Base-by-base conservation (phyloP, 129 eudicot genomes). In the Logfia minima region DNA sequence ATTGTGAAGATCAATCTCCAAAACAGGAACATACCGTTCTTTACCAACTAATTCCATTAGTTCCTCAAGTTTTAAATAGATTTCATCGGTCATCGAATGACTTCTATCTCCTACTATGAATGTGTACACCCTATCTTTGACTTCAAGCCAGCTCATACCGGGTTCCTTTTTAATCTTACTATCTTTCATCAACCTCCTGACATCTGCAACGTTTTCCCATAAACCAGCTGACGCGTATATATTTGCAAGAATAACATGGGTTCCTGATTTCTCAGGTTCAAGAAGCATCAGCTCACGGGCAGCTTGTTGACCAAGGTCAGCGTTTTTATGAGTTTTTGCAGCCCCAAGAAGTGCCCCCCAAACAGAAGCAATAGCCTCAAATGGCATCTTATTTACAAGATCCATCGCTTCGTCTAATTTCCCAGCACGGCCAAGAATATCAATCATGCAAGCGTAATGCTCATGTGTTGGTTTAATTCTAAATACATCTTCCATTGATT, bases 331-430 rank as follows among this genome's bases (percentile, higher is more conserved):
- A 63, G 83, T 87, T 77, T 78, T 91, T 6, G 96, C 92, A 76
- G 98, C 98, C 59, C 92, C 98, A 59, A 94, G 96, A 83, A 94
- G 88, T 43, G 96, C 89, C 13, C 98, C 98, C 97, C 96, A 94
- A 37, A 91, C 85, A 1, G 97, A 75, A 24, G 80, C 92, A 80
- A 89, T 87, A 41, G 96, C 87, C 79, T 91, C 92, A 71, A 87
- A 89, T 10, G 98, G 98, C 98, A 94, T 94, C 19, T 29, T 84
- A 62, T 82, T 82, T 16, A 91, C 85, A 21, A 94, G 89, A 17
- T 86, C 88, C 86, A 79, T 71, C 1, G 97, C 98, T 53, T 89
- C 89, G 1, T 91, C 72, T 75, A 94, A 70, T 34, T 83, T 87
- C 58, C 97, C 98, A 1, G 87, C 83, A 63, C 98, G 87, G 8